phyloP scores from a whole-genome alignment of 495 filamentous ascomycete genomes.

The Pseudevernia furfuracea region DNA sequence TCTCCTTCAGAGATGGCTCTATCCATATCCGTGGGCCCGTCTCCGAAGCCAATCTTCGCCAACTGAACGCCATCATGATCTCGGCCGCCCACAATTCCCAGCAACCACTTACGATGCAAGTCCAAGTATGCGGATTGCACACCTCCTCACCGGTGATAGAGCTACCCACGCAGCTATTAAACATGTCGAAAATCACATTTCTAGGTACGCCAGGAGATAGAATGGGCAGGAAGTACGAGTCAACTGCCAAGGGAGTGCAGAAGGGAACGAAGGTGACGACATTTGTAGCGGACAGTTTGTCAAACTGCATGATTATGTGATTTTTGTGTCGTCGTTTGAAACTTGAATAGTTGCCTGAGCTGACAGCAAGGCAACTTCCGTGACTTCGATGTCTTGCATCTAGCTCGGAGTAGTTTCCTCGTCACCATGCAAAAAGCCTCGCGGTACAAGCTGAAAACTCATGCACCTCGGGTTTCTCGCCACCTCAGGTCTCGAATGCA shows the following conservation, averaged over 20 bases:
- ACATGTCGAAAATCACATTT: not conserved
- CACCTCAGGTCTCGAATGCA: not conserved
- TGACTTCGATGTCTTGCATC: not conserved
- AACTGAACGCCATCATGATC: constrained; percentile 4
- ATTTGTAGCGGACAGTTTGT: not conserved
- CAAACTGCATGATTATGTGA: constrained; percentile 1
- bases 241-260: not conserved
- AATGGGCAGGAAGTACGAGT: not conserved
- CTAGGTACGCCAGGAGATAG: not conserved
- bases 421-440: no score
- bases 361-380: no score
- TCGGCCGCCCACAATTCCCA: not conserved
- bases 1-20: not conserved
- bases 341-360: no score
- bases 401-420: not conserved
- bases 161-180: constrained; percentile 1
- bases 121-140: constrained; percentile 6
- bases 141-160: constrained; percentile 1
- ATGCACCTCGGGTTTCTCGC: no score
- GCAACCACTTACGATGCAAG: not conserved
- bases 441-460: no score
- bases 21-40: not conserved
- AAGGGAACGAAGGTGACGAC: not conserved
- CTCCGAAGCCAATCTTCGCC: constrained; percentile 4
- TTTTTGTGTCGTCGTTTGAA: not conserved